Percentiles rank a stretch among this genome's conserved stretches.
Evolutionary conservation across 257 asterid genomes (phyloP).

Genomic region (Solanum gracilifrons): DNA sequence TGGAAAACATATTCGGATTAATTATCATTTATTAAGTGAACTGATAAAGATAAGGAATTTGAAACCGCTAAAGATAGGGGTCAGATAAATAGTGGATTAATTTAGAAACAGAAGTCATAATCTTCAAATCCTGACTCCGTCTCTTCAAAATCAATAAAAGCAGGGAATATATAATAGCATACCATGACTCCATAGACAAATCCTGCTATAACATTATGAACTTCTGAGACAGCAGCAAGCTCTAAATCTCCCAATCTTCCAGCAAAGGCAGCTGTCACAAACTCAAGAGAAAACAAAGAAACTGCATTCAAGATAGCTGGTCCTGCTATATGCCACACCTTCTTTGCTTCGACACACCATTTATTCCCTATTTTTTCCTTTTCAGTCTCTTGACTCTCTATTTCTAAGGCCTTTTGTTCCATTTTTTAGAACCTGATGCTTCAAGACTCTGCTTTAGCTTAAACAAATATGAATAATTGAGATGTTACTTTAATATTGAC

Average conservation of each 20-base stretch:
- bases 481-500: not conserved
- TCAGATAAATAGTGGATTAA: not conserved
- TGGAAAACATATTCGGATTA: not conserved
- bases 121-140: not conserved
- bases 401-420: conserved; percentile 1
- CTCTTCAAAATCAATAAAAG: not conserved
- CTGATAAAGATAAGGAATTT: not conserved
- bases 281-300: conserved; percentile 16
- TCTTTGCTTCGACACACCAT: conserved; percentile 16
- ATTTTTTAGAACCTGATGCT: not conserved
- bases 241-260: conserved; percentile 26
- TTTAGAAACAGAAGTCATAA: not conserved
- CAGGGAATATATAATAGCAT: not conserved
- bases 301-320: conserved; percentile 23
- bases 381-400: not conserved
- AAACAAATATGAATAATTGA: not conserved
- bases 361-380: not conserved
- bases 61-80: not conserved
- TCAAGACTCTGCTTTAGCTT: not conserved
- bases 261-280: conserved; percentile 20
- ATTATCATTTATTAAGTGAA: not conserved
- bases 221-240: conserved; percentile 26
- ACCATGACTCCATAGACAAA: conserved; percentile 30
- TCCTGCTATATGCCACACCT: conserved; percentile 22
- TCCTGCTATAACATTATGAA: conserved; percentile 23